Base-by-base conservation (phyloP, 495 filamentous ascomycete genomes). In the Neurospora sp. region DNA sequence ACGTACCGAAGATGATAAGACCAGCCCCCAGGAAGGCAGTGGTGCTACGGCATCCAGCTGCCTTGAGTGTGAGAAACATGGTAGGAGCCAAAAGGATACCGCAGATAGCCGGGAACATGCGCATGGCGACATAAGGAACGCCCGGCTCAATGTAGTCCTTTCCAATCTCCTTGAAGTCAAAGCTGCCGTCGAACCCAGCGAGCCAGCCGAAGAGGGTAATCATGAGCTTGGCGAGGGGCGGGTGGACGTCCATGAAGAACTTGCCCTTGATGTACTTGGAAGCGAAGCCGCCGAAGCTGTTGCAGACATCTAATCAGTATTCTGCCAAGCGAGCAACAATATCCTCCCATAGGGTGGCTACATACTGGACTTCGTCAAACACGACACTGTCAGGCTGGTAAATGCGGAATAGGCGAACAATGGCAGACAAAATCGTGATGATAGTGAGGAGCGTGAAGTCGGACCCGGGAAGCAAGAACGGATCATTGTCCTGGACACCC, bases 241-340 rank as follows among this genome's bases (percentile, higher is more conserved):
- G 96, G 77, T 99, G 96, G 5, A 99, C 96, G 78, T 99, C 96
- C 96, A 99, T 99, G 81, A 99, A 99, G 86, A 99, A 99, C 75
- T 85, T 89, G 75, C 96, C 96, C 82, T 98, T 98, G 85, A 99
- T 98, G 80, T 99, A 99, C 80, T 99, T 98, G 73, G 92, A 92
- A 53, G 96, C 96, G 78, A 98, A 99, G 5, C 96, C 96, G 77
- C 96, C 96, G 82, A 99, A 99, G 81, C 94, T 97, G 78, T 78
- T 38, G 38, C 4, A 65, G 53, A 16, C 69, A 71, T 71, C 44
- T n/a, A 27, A 74, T 81, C 39, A 83, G 78, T 35, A 22, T 39
- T 35, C n/a, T 14, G 42, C 40, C 22, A 16, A 27, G 53, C 9
- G 12, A 61, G 27, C 53, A 65, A 65, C 53, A 8, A 35, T 61